Conservation (phyloP, 108 stramenopile genomes). For the Aurantiochytrium sp. region DNA sequence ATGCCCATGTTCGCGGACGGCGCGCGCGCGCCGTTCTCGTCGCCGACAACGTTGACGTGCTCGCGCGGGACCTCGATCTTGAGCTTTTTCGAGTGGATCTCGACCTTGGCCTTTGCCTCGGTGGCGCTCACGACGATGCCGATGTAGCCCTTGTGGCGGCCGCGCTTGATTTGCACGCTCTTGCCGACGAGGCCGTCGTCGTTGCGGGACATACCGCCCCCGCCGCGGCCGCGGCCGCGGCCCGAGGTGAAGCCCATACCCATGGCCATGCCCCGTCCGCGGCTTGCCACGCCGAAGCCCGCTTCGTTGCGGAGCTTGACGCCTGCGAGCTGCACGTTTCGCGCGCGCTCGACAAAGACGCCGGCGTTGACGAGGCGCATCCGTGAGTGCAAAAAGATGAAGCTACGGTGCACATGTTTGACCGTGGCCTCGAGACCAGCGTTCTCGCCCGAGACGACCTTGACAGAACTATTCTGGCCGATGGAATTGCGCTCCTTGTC, state of each 20-base stretch:
- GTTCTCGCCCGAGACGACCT: conserved; percentile 43
- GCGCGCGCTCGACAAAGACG: conserved; percentile 13
- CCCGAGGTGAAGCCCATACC: not conserved
- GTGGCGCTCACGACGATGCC: conserved; percentile 44
- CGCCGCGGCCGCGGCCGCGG: conserved; percentile 31
- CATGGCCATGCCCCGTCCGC: not conserved
- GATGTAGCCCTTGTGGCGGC: conserved; percentile 35
- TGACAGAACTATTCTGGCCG: conserved; percentile 38
- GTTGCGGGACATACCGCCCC: conserved; percentile 17
- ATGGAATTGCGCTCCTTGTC: conserved; percentile 46
- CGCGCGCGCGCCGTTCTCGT: conserved; percentile 33
- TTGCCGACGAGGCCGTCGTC: conserved; percentile 8
- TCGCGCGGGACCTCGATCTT: not conserved
- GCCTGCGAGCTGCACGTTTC: conserved; percentile 17
- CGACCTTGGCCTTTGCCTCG: conserved; percentile 44
- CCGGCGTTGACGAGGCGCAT: conserved; percentile 46
- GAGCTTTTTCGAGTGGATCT: conserved; percentile 48
- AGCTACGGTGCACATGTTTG: conserved; percentile 46
- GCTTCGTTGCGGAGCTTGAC: conserved; percentile 3
- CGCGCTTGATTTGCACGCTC: conserved; percentile 32
- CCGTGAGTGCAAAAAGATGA: conserved; percentile 46
- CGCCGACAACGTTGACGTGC: conserved; percentile 39
- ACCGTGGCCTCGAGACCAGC: conserved; percentile 43
- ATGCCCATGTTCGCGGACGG: not conserved
- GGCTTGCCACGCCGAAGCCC: not conserved